These are phyloP conservation scores for Cladosporium sp. DNA, from an alignment of 2,329 filamentous ascomycete species.

Conservation along the genomic window DNA sequence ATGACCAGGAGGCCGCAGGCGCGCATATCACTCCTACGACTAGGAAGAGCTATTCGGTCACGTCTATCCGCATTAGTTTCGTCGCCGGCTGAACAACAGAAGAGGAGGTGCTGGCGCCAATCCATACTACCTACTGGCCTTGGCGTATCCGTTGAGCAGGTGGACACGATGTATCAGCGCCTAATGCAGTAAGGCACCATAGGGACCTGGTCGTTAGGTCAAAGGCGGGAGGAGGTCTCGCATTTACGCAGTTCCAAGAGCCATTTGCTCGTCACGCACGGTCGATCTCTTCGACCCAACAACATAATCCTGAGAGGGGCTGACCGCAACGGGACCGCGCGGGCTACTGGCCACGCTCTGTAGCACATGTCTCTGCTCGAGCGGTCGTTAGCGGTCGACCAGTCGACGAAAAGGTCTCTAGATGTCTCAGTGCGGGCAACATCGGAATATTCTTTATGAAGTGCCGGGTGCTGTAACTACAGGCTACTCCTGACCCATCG, in stretches of 20 bases:
- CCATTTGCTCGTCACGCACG: slow-evolving; percentile 6
- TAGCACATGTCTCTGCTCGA: slow-evolving; percentile 6
- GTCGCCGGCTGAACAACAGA: slow-evolving; percentile 9
- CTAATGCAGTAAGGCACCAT: slow-evolving; percentile 1
- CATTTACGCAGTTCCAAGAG: background rate
- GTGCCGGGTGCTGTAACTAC: background rate
- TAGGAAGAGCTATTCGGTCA: slow-evolving; percentile 7
- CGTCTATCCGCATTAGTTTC: slow-evolving; percentile 9
- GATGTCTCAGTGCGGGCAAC: slow-evolving; percentile 6
- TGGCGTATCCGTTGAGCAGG: slow-evolving; percentile 2
- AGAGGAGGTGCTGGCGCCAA: slow-evolving; percentile 10
- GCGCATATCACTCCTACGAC: slow-evolving; percentile 5
- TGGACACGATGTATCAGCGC: slow-evolving; percentile 12
- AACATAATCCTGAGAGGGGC: slow-evolving; percentile 7
- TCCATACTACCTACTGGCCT: slow-evolving; percentile 2
- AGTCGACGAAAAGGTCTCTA: slow-evolving; percentile 3
- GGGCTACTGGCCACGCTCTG: background rate
- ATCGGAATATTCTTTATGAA: background rate
- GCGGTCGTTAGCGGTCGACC: slow-evolving; percentile 1
- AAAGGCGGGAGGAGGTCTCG: slow-evolving; percentile 1
- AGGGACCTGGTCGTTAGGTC: slow-evolving; percentile 6
- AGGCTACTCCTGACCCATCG: background rate
- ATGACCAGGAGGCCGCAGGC: slow-evolving; percentile 9
- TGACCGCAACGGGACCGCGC: slow-evolving; percentile 8
- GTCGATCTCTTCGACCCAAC: slow-evolving; percentile 8